A percentile compares a stretch with the other conserved stretches of the same genome.
phyloP scores from a whole-genome alignment of 768 basidiomycete genomes.

The Ramaria sp. region DNA sequence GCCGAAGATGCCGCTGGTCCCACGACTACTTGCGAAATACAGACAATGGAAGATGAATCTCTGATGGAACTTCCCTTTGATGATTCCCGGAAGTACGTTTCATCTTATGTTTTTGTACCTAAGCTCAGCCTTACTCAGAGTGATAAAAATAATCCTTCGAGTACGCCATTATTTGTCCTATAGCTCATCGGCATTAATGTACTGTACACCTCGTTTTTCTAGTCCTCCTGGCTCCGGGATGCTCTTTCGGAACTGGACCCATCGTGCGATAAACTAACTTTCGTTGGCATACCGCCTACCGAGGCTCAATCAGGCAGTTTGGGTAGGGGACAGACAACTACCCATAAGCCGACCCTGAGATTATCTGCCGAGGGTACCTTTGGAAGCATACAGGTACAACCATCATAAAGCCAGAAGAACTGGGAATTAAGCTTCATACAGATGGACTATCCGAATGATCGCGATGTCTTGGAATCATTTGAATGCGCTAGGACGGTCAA shows the following conservation, averaged over 20 bases:
- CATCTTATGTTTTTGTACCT: conserved; percentile 3
- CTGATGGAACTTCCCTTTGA: conserved; percentile 74
- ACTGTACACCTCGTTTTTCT: background rate
- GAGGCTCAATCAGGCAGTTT: conserved; percentile 17
- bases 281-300: conserved; percentile 60
- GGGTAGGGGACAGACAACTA: conserved; percentile 15
- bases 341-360: conserved; percentile 55
- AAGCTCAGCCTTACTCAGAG: conserved; percentile 25
- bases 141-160: conserved; percentile 79
- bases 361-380: conserved; percentile 75
- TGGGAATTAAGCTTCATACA: conserved; percentile 20
- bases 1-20: conserved; percentile 74
- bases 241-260: conserved; percentile 87
- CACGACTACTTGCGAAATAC: conserved; percentile 78
- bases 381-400: conserved; percentile 72
- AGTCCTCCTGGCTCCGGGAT: conserved; percentile 90
- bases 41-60: conserved; percentile 77
- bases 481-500: conserved; percentile 59
- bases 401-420: background rate
- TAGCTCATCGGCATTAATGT: background rate
- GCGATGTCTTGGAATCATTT: conserved; percentile 83
- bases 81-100: conserved; percentile 43
- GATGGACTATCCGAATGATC: conserved; percentile 96
- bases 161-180: conserved; percentile 23
- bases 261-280: conserved; percentile 74